Conservation (phyloP, 164 flowering plant genomes). For the Chloranthus sessilifolius region DNA sequence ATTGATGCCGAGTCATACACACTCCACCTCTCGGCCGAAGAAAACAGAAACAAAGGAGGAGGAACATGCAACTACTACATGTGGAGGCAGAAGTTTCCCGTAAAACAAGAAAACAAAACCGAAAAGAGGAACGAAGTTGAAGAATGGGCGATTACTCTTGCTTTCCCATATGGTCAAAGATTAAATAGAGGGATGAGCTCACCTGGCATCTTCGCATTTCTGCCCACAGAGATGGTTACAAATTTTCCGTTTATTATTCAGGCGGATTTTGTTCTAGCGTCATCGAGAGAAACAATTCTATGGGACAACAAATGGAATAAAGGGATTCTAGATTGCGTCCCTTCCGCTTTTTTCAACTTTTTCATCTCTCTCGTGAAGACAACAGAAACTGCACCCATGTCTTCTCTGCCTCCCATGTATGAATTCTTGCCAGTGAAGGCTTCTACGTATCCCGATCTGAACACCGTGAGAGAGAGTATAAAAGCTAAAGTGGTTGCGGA, state of each 20-base stretch:
- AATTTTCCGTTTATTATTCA: conserved; percentile 56
- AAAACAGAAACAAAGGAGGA: conserved; percentile 11
- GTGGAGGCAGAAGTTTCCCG: conserved; percentile 68
- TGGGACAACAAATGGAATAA: conserved; percentile 49
- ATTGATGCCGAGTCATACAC: conserved; percentile 58
- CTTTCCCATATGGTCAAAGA: conserved; percentile 47
- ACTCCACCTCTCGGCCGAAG: conserved; percentile 44
- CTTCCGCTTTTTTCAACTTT: conserved; percentile 25
- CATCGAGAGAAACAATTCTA: conserved; percentile 52
- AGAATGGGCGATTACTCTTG: conserved; percentile 48
- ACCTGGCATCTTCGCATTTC: conserved; percentile 56
- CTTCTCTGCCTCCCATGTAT: conserved; percentile 8
- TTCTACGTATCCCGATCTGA: conserved; percentile 13
- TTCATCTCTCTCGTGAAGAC: conserved; percentile 15
- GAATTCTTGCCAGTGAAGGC: conserved; percentile 17
- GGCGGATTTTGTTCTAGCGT: conserved; percentile 51
- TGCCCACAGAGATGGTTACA: conserved; percentile 64
- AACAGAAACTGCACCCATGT: conserved; percentile 9
- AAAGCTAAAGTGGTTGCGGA: conserved; percentile 6
- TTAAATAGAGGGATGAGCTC: conserved; percentile 27
- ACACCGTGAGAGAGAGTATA: conserved; percentile 16
- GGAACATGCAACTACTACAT: conserved; percentile 42
- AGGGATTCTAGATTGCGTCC: conserved; percentile 24
- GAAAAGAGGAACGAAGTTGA: conserved; percentile 44
- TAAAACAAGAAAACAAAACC: conserved; percentile 29